Evolutionary conservation across 345 rosid species (phyloP), one percentile per base, ranked within the genome.

Genomic region (Bruguiera parviflora): DNA sequence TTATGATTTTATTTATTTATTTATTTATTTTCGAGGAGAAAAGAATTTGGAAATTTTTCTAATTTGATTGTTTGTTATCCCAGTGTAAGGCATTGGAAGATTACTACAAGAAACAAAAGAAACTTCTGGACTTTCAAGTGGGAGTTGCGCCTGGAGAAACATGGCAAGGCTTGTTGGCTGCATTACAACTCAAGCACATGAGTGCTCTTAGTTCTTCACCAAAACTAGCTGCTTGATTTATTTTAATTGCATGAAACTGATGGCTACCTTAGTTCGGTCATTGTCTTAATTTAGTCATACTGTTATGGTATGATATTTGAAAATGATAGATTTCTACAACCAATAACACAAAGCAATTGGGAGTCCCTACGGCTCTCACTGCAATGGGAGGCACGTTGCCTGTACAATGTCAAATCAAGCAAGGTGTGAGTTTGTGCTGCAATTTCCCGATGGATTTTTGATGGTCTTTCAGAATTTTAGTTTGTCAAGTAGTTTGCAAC

Each of bases 91-190:
- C 85, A 72, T 58, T 89, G 77, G 96, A 96, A 86, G 97, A 92
- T 28, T 89, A 88, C 78, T 95, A 92, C 82, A 68, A 68, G 73
- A 86, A 79, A 75, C 91, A 88, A 68, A 86, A 80, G 82, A 92
- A 87, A 68, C 96, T 95, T 70, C 72, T 95, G 0, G 85, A 95
- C 78, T 88, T 88, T 73, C 84, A 85, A 74, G 86, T 86, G 27
- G 81, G 81, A 8, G 74, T 73, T 65, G 90, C 88, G 21, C 80
- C 94, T 7, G 81, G 79, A 53, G 99, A 92, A 71, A 81, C 96
- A 56, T 95, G 98, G 99, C 88, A 83, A 47, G 88, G 96, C 32
- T 82, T 92, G 77, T 82, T 95, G 83, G 87, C 89, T 19, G 96
- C 91, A 9, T 72, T 95, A 63, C 97, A 78, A 73, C 88, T 92